phyloP scores from a whole-genome alignment of 768 basidiomycete species.

The Omphalotus guepiniiformis region DNA sequence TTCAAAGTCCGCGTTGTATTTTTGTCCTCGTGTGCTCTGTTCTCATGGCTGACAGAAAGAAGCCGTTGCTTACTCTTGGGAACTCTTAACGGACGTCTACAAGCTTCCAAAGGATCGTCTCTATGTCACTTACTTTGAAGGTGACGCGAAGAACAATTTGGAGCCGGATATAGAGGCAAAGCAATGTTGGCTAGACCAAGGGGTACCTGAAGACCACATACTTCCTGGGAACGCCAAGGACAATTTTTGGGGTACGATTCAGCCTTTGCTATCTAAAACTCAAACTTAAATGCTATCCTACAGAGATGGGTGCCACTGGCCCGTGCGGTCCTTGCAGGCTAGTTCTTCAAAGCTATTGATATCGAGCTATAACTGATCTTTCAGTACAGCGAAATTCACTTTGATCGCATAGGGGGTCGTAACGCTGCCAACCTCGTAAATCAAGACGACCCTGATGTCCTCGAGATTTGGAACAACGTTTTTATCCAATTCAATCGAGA shows the following conservation, averaged over 20 bases:
- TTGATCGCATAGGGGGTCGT: constrained; percentile 95
- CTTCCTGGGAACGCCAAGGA: constrained; percentile 94
- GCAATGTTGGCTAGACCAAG: constrained; percentile 83
- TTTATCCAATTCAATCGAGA: constrained; percentile 99
- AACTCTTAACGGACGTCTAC: constrained; percentile 87
- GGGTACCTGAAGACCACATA: constrained; percentile 86
- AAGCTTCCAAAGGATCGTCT: constrained; percentile 84
- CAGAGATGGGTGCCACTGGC: constrained; percentile 98
- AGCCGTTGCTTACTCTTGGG: constrained; percentile 91
- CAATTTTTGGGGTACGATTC: constrained; percentile 92
- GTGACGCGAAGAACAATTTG: constrained; percentile 79
- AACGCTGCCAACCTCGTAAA: constrained; percentile 93
- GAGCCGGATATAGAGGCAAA: constrained; percentile 88
- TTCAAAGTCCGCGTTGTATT: constrained; percentile 69
- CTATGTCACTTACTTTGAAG: constrained; percentile 98
- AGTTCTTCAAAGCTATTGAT: too few relatives aligned
- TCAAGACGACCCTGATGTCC: constrained; percentile 91
- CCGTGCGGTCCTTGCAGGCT: constrained; percentile 97
- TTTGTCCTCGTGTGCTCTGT: constrained; percentile 7
- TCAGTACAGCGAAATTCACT: constrained; percentile 81
- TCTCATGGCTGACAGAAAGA: constrained; percentile 60
- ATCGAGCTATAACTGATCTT: too few relatives aligned
- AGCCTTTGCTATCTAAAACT: not conserved
- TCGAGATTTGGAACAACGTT: constrained; percentile 99
- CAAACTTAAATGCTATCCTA: constrained; percentile 7